Conservation (phyloP, 495 filamentous ascomycete species). For the Penicillium egyptiacum region DNA sequence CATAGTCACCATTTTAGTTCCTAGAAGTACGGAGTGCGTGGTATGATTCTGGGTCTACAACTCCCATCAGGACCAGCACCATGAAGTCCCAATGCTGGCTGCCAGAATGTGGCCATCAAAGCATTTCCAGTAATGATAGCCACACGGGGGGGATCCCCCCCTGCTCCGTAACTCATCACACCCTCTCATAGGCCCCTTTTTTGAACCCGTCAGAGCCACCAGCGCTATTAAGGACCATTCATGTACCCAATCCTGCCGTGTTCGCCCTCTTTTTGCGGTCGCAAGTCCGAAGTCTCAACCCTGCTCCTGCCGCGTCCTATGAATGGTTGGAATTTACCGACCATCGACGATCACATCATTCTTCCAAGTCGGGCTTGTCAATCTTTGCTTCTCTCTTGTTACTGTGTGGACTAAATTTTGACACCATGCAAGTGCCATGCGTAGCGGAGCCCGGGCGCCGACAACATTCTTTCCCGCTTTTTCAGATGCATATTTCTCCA, state of each 20-base stretch:
- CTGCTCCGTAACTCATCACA: slow-evolving; percentile 15
- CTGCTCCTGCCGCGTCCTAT: slow-evolving; percentile 3
- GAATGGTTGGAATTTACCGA: slow-evolving; percentile 4
- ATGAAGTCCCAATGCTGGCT: slow-evolving; percentile 9
- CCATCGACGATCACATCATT: slow-evolving; percentile 7
- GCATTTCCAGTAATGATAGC: slow-evolving; percentile 34
- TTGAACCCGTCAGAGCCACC: slow-evolving; percentile 20
- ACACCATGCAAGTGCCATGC: slow-evolving; percentile 24
- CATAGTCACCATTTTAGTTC: not conserved
- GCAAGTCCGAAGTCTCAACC: slow-evolving; percentile 1
- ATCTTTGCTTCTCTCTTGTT: slow-evolving; percentile 52
- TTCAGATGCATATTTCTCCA: slow-evolving; percentile 3
- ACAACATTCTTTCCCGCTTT: not conserved
- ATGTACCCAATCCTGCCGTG: slow-evolving; percentile 18
- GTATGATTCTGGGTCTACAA: not conserved
- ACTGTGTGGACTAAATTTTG: slow-evolving; percentile 22
- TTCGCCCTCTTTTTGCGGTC: slow-evolving; percentile 13
- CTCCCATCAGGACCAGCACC: slow-evolving; percentile 8
- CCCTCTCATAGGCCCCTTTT: slow-evolving; percentile 25
- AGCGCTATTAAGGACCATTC: slow-evolving; percentile 16
- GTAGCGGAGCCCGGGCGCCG: slow-evolving; percentile 2
- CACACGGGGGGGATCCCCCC: slow-evolving; percentile 22
- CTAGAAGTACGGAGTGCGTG: not conserved
- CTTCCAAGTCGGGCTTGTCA: slow-evolving; percentile 2
- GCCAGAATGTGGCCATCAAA: slow-evolving; percentile 23